Conservation (phyloP, 202 grass and related monocot species). For the Hordeum pubiflorum region DNA sequence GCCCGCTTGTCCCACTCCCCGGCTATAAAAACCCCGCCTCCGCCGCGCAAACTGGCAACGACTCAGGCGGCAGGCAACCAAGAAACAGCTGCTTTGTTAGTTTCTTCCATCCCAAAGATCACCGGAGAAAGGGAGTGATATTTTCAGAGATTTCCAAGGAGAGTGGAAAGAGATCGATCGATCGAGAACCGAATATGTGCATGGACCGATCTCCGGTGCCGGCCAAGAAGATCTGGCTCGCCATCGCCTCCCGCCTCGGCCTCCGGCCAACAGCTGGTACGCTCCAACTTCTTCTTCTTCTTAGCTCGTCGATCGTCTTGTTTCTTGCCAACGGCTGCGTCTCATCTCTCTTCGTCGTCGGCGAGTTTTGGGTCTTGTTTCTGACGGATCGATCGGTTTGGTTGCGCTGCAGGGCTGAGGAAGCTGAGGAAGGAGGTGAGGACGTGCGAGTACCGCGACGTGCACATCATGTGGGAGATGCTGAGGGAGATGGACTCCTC, state of each 20-base stretch:
- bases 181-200: constrained; percentile 29
- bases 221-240: constrained; percentile 55
- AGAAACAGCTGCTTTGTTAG: not conserved
- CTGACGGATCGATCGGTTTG: not conserved
- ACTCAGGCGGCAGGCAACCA: not conserved
- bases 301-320: not conserved
- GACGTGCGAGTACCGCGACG: constrained; percentile 84
- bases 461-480: constrained; percentile 95
- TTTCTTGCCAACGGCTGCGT: not conserved
- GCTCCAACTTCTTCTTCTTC: not conserved
- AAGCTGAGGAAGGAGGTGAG: constrained; percentile 85
- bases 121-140: not conserved
- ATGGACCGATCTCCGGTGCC: constrained; percentile 30
- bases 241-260: constrained; percentile 43
- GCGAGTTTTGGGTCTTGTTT: not conserved
- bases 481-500: constrained; percentile 39
- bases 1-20: not conserved
- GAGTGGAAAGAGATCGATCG: not conserved
- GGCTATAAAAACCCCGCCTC: constrained; percentile 30
- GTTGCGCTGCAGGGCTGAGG: constrained; percentile 38
- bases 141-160: not conserved
- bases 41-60: not conserved
- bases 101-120: not conserved
- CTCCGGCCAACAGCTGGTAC: constrained; percentile 52
- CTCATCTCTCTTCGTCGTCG: not conserved